Evolutionary conservation across 805 yeast genomes (phyloP), one percentile per base, ranked within the genome.

Genomic region (Lipomyces chichibuensis): DNA sequence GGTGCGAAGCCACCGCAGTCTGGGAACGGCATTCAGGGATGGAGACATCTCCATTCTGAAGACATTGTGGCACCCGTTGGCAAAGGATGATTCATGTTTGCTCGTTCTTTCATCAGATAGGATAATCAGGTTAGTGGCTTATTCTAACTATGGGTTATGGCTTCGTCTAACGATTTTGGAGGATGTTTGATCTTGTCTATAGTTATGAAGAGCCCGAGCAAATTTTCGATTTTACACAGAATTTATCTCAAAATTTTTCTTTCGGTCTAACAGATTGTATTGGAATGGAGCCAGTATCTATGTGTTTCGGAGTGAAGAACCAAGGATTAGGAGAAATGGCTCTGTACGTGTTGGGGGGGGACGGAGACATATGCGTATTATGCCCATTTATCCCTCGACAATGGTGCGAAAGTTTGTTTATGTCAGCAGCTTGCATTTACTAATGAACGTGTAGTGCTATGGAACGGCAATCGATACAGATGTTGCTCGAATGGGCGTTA

Each of bases 381-480:
- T 85, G 83, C 69, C 95, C 95, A n/a, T 88, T 87, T 74, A 72
- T 84, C 25, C 91, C 93, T 0, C 67, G 75, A 0, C 75, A 79
- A 32, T 71, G 86, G 66, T 59, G 29, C 33, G 65, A 14, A 14
- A 23, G 5, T 52, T 20, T 14, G 33, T 32, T 32, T 14, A 11
- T 2, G 9, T 37, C 39, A n/a, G 11, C 11, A 14, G 25, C 25
- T 20, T 52, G 3, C 14, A 11, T 27, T 57, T 27, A 14, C 23
- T 57, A 25, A 35, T 25, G n/a, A 13, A 13, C n/a, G 7, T 60
- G 2, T 13, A 58, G 70, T 43, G 69, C 57, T 7, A 54, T 65
- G n/a, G 65, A 61, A 2, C 56, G 65, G 46, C 66, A 72, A 1
- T 76, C 79, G 71, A 62, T 80, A 4, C 76, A 77, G 64, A 73